Percentiles rank a stretch among this genome's conserved stretches.
phyloP scores from a whole-genome alignment of 2,329 filamentous ascomycete genomes.

The Bipolaris sorokiniana region DNA sequence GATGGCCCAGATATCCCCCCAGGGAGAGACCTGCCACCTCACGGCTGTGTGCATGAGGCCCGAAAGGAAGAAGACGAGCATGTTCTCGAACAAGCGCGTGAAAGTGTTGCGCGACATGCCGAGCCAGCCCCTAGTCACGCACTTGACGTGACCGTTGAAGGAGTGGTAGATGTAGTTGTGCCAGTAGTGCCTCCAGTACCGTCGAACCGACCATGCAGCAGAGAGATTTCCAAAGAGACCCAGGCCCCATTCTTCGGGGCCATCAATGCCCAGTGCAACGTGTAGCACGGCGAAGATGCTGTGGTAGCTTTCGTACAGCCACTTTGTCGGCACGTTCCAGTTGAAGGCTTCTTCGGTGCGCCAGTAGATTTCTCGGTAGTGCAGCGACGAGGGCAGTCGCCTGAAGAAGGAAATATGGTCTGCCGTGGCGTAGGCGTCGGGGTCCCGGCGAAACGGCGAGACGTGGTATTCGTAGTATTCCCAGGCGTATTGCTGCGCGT shows the following conservation, averaged over 20 bases:
- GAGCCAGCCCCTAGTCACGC: slow-evolving; percentile 22
- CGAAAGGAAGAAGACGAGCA: slow-evolving; percentile 23
- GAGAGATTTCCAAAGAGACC: slow-evolving; percentile 16
- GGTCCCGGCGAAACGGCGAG: background rate
- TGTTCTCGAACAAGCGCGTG: slow-evolving; percentile 27
- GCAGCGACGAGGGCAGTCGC: slow-evolving; percentile 9
- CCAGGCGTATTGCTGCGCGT: background rate
- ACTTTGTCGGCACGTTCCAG: slow-evolving; percentile 20
- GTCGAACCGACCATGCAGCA: slow-evolving; percentile 17
- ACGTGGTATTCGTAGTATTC: background rate
- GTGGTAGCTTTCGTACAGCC: slow-evolving; percentile 21
- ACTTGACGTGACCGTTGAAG: slow-evolving; percentile 21
- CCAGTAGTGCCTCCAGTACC: slow-evolving; percentile 32
- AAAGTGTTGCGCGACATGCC: slow-evolving; percentile 1
- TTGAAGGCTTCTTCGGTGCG: slow-evolving; percentile 12
- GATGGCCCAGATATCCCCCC: slow-evolving; percentile 21
- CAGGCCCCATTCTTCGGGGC: slow-evolving; percentile 14
- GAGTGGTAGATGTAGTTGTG: slow-evolving; percentile 28
- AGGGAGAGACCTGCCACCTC: slow-evolving; percentile 12
- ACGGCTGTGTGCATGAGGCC: slow-evolving; percentile 26
- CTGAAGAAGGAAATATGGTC: slow-evolving; percentile 7
- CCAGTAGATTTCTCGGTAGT: slow-evolving; percentile 3
- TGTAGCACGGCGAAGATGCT: slow-evolving; percentile 19
- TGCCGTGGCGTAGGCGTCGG: background rate
- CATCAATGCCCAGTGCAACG: slow-evolving; percentile 16